These are phyloP conservation scores for Backusella tarrabulga DNA, from an alignment of 192 early-diverging fungal genomes.

Conservation along the genomic window DNA sequence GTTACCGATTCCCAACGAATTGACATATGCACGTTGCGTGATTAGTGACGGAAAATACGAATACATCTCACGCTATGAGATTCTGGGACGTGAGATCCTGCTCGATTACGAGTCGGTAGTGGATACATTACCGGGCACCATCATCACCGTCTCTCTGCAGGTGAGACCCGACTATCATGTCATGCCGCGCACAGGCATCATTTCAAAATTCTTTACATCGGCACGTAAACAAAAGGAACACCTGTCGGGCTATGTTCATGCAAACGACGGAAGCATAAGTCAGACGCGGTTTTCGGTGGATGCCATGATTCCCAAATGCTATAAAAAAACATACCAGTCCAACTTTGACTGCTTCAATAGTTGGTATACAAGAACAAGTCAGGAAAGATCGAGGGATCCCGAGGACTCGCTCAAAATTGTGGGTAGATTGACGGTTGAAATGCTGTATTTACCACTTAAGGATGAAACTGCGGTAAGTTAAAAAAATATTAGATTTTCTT, in stretches of 20 bases:
- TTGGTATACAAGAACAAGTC: constrained; percentile 17
- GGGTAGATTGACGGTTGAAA: constrained; percentile 23
- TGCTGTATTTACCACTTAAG: constrained; percentile 27
- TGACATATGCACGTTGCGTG: constrained; percentile 29
- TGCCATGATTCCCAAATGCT: constrained; percentile 17
- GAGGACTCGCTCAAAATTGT: constrained; percentile 23
- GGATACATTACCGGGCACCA: constrained; percentile 10
- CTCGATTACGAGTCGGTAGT: constrained; percentile 23
- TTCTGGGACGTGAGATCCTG: constrained; percentile 15
- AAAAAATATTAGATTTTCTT: neutral
- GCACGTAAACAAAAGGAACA: constrained; percentile 19
- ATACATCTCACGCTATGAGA: constrained; percentile 20
- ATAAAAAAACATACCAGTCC: constrained; percentile 18
- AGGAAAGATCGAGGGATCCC: constrained; percentile 7
- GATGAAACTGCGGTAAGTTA: constrained; percentile 16
- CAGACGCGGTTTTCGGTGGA: constrained; percentile 24
- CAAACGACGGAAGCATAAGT: constrained; percentile 21
- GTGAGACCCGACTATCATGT: constrained; percentile 27
- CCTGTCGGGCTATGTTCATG: constrained; percentile 23
- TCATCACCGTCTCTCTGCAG: constrained; percentile 16
- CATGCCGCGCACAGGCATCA: constrained; percentile 17
- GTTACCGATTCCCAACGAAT: constrained; percentile 17
- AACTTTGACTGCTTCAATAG: constrained; percentile 30
- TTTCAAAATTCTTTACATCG: constrained; percentile 18
- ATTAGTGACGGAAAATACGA: constrained; percentile 27